Conservation (phyloP, 768 basidiomycete species). For the Russula compacta region DNA sequence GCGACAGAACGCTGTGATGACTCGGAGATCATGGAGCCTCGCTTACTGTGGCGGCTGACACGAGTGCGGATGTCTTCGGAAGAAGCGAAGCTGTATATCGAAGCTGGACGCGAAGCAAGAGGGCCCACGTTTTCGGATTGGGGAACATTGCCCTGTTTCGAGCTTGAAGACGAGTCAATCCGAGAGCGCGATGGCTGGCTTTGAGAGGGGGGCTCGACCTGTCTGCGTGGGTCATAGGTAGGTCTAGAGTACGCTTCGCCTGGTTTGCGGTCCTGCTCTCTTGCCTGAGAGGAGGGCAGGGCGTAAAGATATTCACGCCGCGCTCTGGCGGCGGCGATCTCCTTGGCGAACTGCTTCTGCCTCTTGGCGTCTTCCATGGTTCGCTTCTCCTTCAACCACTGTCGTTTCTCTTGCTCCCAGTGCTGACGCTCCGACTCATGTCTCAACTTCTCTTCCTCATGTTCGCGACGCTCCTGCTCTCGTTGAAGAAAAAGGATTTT, state of each 20-base stretch:
- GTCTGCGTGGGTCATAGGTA: slow-evolving; percentile 16
- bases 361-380: slow-evolving; percentile 37
- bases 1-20: slow-evolving; percentile 9
- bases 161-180: slow-evolving; percentile 11
- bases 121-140: slow-evolving; percentile 8
- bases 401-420: slow-evolving; percentile 35
- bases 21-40: slow-evolving; percentile 12
- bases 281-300: slow-evolving; percentile 2
- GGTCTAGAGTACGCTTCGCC: slow-evolving; percentile 18
- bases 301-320: slow-evolving; percentile 7
- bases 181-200: not conserved
- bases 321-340: slow-evolving; percentile 16
- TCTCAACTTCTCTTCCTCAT: slow-evolving; percentile 35
- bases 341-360: slow-evolving; percentile 16
- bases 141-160: slow-evolving; percentile 3
- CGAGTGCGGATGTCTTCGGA: slow-evolving; percentile 15
- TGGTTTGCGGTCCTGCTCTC: slow-evolving; percentile 9
- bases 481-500: slow-evolving; percentile 53
- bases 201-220: not conserved
- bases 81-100: slow-evolving; percentile 8
- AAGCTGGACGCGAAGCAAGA: slow-evolving; percentile 3
- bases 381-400: slow-evolving; percentile 37
- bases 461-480: slow-evolving; percentile 45
- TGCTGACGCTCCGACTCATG: slow-evolving; percentile 36
- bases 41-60: slow-evolving; percentile 2